These are phyloP conservation scores for Cyberlindnera galapagoensis DNA, from an alignment of 805 yeast genomes.

Conservation along the genomic window DNA sequence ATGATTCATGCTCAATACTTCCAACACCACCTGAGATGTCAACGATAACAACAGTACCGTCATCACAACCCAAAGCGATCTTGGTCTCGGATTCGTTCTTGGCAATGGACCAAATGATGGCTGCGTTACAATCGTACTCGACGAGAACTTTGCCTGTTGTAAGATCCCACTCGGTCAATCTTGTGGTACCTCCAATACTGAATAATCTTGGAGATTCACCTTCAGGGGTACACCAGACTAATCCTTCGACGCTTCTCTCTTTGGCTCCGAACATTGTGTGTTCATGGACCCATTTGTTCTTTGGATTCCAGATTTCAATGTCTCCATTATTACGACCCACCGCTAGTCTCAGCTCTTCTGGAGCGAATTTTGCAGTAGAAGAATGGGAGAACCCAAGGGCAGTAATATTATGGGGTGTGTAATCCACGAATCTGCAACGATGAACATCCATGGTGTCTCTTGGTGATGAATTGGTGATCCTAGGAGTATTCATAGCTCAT, in stretches of 20 bases:
- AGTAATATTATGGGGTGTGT: slow-evolving; percentile 77
- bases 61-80: slow-evolving; percentile 91
- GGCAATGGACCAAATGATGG: slow-evolving; percentile 86
- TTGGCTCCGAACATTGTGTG: slow-evolving; percentile 65
- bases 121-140: slow-evolving; percentile 86
- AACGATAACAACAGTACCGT: slow-evolving; percentile 80
- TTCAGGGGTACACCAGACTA: slow-evolving; percentile 63
- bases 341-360: slow-evolving; percentile 65
- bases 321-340: slow-evolving; percentile 93
- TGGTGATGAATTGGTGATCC: neutral
- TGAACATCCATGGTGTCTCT: slow-evolving; percentile 39
- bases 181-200: slow-evolving; percentile 91
- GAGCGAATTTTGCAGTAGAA: slow-evolving; percentile 41
- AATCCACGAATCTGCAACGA: slow-evolving; percentile 88
- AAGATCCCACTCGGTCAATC: slow-evolving; percentile 88
- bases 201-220: slow-evolving; percentile 64
- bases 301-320: slow-evolving; percentile 92
- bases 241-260: slow-evolving; percentile 83
- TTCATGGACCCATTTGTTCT: slow-evolving; percentile 77
- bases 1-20: slow-evolving; percentile 62
- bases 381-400: slow-evolving; percentile 70
- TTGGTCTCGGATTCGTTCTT: slow-evolving; percentile 53
- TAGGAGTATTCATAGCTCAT: slow-evolving; percentile 6
- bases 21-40: slow-evolving; percentile 89
- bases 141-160: slow-evolving; percentile 61